Evolutionary conservation across 495 filamentous ascomycete species (phyloP).

Genomic region (Xylaria intraflava): DNA sequence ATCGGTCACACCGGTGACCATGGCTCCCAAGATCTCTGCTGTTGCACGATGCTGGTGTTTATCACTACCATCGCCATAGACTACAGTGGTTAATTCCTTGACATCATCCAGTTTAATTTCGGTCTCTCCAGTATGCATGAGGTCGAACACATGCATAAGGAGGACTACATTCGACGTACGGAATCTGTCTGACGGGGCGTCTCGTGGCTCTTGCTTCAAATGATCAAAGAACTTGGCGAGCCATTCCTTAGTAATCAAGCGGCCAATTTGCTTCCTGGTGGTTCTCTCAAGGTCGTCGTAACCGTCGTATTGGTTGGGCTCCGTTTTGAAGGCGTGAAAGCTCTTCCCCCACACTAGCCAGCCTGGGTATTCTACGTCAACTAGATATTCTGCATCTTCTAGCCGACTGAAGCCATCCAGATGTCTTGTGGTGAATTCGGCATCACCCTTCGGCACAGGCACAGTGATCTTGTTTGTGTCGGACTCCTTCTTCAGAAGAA

Average conservation of each 20-base stretch:
- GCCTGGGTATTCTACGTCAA: slow-evolving; percentile 87
- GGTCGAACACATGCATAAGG: slow-evolving; percentile 79
- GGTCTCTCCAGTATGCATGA: slow-evolving; percentile 70
- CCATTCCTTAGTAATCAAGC: slow-evolving; percentile 74
- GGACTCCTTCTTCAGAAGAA: slow-evolving; percentile 66
- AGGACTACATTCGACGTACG: slow-evolving; percentile 78
- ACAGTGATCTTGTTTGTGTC: slow-evolving; percentile 70
- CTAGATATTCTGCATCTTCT: slow-evolving; percentile 71
- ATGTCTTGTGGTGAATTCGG: slow-evolving; percentile 69
- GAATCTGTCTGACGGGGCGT: slow-evolving; percentile 77
- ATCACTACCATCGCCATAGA: slow-evolving; percentile 88
- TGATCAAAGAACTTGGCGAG: slow-evolving; percentile 82
- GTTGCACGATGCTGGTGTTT: slow-evolving; percentile 98
- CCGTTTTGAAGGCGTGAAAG: slow-evolving; percentile 69
- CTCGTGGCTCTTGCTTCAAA: slow-evolving; percentile 93
- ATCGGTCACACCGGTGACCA: slow-evolving; percentile 70
- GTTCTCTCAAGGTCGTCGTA: slow-evolving; percentile 79
- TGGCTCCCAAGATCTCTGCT: slow-evolving; percentile 82
- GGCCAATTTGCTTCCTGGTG: slow-evolving; percentile 74
- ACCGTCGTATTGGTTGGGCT: slow-evolving; percentile 59
- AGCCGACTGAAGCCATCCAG: slow-evolving; percentile 70
- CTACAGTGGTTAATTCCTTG: slow-evolving; percentile 62
- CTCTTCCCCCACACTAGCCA: slow-evolving; percentile 95
- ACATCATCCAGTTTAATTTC: slow-evolving; percentile 80
- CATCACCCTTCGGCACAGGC: slow-evolving; percentile 62